Percentiles rank a stretch among this genome's conserved stretches.
phyloP scores from a whole-genome alignment of 176 grass and related monocot genomes.

The Ananas comosus region DNA sequence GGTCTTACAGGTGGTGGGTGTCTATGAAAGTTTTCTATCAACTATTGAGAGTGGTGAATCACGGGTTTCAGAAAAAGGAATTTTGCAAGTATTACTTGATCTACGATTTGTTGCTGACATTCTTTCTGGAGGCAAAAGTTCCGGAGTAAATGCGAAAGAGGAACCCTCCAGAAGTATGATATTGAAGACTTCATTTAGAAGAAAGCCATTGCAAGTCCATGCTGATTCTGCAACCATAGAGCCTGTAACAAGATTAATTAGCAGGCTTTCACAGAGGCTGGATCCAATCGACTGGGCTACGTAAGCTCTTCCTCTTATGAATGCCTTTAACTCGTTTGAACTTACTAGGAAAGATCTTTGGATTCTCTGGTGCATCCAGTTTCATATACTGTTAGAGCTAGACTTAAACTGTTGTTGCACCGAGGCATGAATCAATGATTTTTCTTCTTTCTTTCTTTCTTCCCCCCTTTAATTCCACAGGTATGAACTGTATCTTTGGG shows the following conservation, averaged over 20 bases:
- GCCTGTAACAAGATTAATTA: constrained; percentile 61
- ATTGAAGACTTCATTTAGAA: constrained; percentile 61
- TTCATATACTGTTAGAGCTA: not conserved
- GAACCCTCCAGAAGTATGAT: constrained; percentile 32
- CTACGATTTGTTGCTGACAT: constrained; percentile 78
- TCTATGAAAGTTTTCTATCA: constrained; percentile 65
- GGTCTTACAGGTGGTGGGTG: constrained; percentile 49
- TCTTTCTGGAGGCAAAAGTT: constrained; percentile 68
- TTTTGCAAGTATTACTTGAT: constrained; percentile 83
- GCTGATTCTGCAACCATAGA: constrained; percentile 49
- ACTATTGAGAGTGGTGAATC: constrained; percentile 52
- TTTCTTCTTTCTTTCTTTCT: not conserved
- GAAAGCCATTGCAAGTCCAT: constrained; percentile 48
- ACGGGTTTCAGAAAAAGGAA: constrained; percentile 74
- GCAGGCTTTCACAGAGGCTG: constrained; percentile 67
- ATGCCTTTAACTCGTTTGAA: not conserved
- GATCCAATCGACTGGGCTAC: constrained; percentile 99
- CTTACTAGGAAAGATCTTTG: not conserved
- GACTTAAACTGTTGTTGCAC: not conserved
- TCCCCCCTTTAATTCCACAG: constrained; percentile 40
- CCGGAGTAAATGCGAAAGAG: constrained; percentile 42
- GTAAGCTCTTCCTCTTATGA: constrained; percentile 38
- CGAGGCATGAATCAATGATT: not conserved
- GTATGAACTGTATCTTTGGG: constrained; percentile 95
- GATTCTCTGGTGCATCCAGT: not conserved